phyloP scores from a whole-genome alignment of 2,329 filamentous ascomycete species.

The Colletotrichum melonis region DNA sequence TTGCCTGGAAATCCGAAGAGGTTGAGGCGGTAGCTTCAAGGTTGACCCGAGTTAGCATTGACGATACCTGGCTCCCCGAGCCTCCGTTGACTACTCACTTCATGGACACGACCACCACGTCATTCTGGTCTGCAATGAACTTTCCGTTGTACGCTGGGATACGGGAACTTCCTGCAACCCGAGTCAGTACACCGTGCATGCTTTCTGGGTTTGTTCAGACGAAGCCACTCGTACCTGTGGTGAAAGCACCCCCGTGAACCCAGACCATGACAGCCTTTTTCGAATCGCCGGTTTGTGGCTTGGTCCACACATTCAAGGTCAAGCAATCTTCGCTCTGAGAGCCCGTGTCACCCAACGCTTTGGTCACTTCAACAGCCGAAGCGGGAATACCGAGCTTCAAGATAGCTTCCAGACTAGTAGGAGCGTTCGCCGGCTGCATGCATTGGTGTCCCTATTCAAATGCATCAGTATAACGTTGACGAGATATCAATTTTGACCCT shows the following conservation, averaged over 20 bases:
- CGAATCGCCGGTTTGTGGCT: conserved; percentile 43
- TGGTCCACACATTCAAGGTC: conserved; percentile 52
- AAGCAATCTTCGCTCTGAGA: conserved; percentile 50
- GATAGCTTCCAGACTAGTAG: not conserved
- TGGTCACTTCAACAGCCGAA: conserved; percentile 20
- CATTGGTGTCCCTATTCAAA: conserved; percentile 22
- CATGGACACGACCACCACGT: conserved; percentile 58
- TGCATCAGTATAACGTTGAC: not conserved
- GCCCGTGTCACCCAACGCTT: conserved; percentile 20
- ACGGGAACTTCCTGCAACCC: conserved; percentile 18
- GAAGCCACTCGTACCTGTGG: conserved; percentile 38
- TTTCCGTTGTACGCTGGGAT: conserved; percentile 47
- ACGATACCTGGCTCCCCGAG: not conserved
- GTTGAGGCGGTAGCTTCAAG: conserved; percentile 50
- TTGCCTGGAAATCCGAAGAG: conserved; percentile 54
- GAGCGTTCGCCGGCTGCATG: conserved; percentile 20
- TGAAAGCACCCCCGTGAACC: conserved; percentile 56
- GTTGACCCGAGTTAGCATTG: conserved; percentile 16
- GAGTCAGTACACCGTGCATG: conserved; percentile 10
- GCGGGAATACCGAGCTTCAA: conserved; percentile 26
- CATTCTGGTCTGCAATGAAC: conserved; percentile 54
- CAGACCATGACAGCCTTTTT: conserved; percentile 57
- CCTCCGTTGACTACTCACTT: conserved; percentile 43
- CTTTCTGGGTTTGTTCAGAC: conserved; percentile 1
- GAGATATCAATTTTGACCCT: not conserved